Evolutionary conservation across 345 rosid genomes (phyloP).

Genomic region (Dovyalis caffra): DNA sequence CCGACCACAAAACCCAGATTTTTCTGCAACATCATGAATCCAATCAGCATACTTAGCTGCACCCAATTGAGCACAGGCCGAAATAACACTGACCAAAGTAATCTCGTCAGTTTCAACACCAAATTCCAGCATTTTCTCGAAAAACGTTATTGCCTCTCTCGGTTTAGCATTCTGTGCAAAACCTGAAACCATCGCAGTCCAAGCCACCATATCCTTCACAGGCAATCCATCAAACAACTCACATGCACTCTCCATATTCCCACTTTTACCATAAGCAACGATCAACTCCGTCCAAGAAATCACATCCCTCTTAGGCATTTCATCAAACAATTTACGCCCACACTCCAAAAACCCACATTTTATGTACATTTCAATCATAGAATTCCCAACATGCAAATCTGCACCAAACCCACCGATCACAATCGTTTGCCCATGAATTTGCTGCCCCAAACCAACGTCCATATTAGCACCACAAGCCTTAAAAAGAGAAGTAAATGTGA

Average conservation of each 20-base stretch:
- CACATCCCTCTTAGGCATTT: slow-evolving; percentile 60
- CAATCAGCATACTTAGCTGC: slow-evolving; percentile 51
- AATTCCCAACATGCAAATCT: slow-evolving; percentile 65
- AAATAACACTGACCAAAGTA: slow-evolving; percentile 57
- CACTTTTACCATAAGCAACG: slow-evolving; percentile 47
- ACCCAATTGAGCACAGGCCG: slow-evolving; percentile 84
- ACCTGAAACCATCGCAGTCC: slow-evolving; percentile 81
- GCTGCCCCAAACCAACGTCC: slow-evolving; percentile 54
- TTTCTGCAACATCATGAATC: slow-evolving; percentile 41
- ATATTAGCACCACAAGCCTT: slow-evolving; percentile 46
- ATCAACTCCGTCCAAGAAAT: slow-evolving; percentile 73
- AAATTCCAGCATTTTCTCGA: slow-evolving; percentile 54
- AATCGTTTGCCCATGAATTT: slow-evolving; percentile 74
- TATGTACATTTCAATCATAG: slow-evolving; percentile 58
- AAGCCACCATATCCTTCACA: slow-evolving; percentile 60
- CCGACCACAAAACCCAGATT: slow-evolving; percentile 33
- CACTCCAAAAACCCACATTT: slow-evolving; percentile 51
- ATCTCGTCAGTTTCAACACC: slow-evolving; percentile 56
- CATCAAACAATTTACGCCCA: slow-evolving; percentile 64
- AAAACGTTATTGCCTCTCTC: slow-evolving; percentile 54
- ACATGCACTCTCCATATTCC: slow-evolving; percentile 57
- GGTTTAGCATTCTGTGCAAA: slow-evolving; percentile 74
- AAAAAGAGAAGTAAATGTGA: slow-evolving; percentile 75
- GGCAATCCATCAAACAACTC: slow-evolving; percentile 48
- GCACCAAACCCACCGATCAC: slow-evolving; percentile 57